Percentiles rank a stretch among this genome's conserved stretches.
Conservation (phyloP, 768 basidiomycete genomes). For the Albatrellus ellisii region DNA sequence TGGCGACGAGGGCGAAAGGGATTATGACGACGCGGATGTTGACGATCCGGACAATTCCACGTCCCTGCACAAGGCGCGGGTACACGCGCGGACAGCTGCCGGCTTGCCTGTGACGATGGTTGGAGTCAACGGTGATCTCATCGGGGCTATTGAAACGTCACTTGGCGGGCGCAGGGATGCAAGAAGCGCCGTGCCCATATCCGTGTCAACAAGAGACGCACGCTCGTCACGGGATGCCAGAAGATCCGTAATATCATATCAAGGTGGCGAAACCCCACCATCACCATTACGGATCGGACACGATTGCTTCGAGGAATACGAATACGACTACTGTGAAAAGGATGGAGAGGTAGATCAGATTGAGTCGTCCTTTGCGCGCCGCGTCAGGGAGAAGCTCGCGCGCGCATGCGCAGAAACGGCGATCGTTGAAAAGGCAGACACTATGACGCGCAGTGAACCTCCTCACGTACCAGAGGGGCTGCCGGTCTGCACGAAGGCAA, state of each 20-base stretch:
- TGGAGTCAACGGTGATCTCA: too few species aligned
- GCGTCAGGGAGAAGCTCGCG: constrained; percentile 29
- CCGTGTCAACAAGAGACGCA: too few species aligned
- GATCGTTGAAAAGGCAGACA: background rate
- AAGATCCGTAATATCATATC: too few species aligned
- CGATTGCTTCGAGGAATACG: background rate
- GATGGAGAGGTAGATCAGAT: constrained; percentile 12
- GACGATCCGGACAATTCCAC: background rate
- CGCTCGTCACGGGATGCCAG: too few species aligned
- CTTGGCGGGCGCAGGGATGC: too few species aligned
- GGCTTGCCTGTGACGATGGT: too few species aligned
- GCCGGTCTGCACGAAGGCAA: background rate
- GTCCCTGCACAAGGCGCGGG: too few species aligned
- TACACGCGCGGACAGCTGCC: too few species aligned
- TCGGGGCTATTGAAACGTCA: too few species aligned
- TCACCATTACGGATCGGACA: too few species aligned
- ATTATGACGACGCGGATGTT: background rate
- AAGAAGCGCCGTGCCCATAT: too few species aligned
- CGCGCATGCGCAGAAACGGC: background rate
- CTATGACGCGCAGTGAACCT: background rate
- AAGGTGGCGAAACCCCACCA: too few species aligned
- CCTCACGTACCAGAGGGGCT: background rate
- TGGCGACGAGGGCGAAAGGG: background rate
- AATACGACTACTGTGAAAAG: background rate
- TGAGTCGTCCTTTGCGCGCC: constrained; percentile 28